Base-by-base conservation (phyloP, 805 yeast species). In the Candida berthetii region DNA sequence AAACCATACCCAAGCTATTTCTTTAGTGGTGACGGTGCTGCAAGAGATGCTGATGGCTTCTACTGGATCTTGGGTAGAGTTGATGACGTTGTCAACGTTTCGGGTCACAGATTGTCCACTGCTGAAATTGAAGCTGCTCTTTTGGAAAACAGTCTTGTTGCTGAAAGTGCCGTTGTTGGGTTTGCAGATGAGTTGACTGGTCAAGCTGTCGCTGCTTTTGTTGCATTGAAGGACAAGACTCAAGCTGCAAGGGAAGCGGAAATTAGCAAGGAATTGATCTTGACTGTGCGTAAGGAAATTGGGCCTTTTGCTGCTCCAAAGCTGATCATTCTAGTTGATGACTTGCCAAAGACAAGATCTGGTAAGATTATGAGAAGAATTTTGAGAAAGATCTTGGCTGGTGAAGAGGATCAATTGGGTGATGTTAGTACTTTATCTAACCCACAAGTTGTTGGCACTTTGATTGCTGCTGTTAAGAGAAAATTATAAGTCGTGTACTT, bases 301-400 rank as follows among this genome's bases (percentile, higher is more conserved):
- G 96, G 96, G 36, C 80, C 80, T 36, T 88, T 60, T 41, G 99
- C 99, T 17, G 95, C 98, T 43, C 99, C 99, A 59, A 90, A 90
- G 66, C 71, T 81, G 39, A 81, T 90, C 44, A 71, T 83, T 53
- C 68, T 90, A 45, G 95, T 91, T 42, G 82, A 80, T 46, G 98
- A 93, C 61, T 78, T 93, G 64, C 99, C 99, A 68, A 93, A 91
- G 78, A 93, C 99, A 19, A 81, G 99, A 71, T 88, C 96, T 10
- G 99, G 99, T 54, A 93, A 93, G 76, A 91, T 93, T 61, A 91
- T 93, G 96, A 85, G 99, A 75, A 86, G 99, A 72, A 85, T 93
- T 48, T 76, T 93, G 66, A 83, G 99, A 69, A 93, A 93, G 71
- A 78, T 91, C 46, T 82, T 89, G 42, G 81, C 93, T 40, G 90